These are phyloP conservation scores for Rhizopus sp. DNA, from an alignment of 371 early-diverging fungal genomes.

Conservation along the genomic window DNA sequence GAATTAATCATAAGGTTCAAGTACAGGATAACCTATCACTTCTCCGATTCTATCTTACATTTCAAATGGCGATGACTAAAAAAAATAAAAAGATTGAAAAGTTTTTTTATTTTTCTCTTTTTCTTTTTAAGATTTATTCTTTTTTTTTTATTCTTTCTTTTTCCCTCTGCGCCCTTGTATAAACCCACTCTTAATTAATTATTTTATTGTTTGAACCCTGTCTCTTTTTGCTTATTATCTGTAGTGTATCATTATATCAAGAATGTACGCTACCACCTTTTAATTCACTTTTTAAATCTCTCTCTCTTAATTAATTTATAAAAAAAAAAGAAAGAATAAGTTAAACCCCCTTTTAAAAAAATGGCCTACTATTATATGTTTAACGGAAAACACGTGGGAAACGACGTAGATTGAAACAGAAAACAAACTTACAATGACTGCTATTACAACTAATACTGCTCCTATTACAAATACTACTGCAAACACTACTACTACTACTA, in stretches of 20 bases:
- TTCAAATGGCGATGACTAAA: neutral
- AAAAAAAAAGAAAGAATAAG: slow-evolving; percentile 20
- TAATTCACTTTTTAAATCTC: slow-evolving; percentile 15
- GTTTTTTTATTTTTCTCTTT: neutral
- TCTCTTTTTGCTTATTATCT: slow-evolving; percentile 9
- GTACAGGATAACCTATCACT: neutral
- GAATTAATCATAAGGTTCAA: neutral
- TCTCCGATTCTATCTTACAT: neutral
- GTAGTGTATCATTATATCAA: slow-evolving; percentile 23
- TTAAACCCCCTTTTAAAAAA: slow-evolving; percentile 11
- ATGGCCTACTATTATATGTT: slow-evolving; percentile 48
- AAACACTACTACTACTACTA: neutral
- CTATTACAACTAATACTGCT: neutral
- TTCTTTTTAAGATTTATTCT: neutral
- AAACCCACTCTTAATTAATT: neutral
- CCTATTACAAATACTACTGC: neutral
- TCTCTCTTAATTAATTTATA: slow-evolving; percentile 15
- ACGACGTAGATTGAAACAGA: slow-evolving; percentile 46
- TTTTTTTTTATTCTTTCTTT: slow-evolving; percentile 2
- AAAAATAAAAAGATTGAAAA: neutral
- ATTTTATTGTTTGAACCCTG: slow-evolving; percentile 16
- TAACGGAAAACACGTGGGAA: slow-evolving; percentile 50
- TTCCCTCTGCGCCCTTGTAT: neutral
- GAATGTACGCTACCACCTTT: slow-evolving; percentile 31
- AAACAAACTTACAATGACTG: slow-evolving; percentile 3